Evolutionary conservation across 2,329 filamentous ascomycete genomes (phyloP), one percentile per base, ranked within the genome.

Genomic region (Metarhizium robertsii): DNA sequence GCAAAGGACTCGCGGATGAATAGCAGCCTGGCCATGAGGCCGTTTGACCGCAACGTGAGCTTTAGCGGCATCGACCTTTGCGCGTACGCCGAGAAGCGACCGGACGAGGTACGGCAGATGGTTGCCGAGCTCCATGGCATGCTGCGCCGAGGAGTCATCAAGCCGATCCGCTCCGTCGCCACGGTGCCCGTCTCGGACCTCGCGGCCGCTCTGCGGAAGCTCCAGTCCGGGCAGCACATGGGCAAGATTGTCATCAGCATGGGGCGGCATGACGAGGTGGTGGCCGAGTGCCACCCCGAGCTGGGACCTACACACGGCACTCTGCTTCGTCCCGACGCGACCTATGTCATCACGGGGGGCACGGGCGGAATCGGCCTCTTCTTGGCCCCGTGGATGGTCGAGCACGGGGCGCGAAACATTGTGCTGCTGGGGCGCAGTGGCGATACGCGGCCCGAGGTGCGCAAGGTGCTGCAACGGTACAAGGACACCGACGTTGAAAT

Each of bases 41-140:
- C 65, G 1, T 75, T 76, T 51, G 65, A 66, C 13, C 62, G 61
- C 45, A 67, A 65, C 49, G 66, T 72, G n/a, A 71, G 67, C 1
- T 78, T 78, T 55, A 62, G 70, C 2, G 71, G 69, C 0, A 66
- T 78, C 2, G 73, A 78, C 58, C 58, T 78, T 8, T 58, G 63
- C 30, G 45, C 38, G 7, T 18, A 60, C 32, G 50, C 55, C 53
- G 25, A 52, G 14, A 16, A 60, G 29, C 56, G 56, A 34, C 50
- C 58, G 2, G 62, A 57, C 4, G 45, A 55, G 20, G 36, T 56
- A 6, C 30, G 47, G 32, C 53, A 58, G 30, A 48, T 61, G 2
- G 53, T 60, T 6, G 16, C 36, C 13, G 51, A 61, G 20, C 56
- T 62, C 11, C n/a, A 58, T 36, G 47, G 48, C 20, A 54, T 63